Evolutionary conservation across 257 asterid genomes (phyloP).

Genomic region (Nicotiana tomentosiformis): DNA sequence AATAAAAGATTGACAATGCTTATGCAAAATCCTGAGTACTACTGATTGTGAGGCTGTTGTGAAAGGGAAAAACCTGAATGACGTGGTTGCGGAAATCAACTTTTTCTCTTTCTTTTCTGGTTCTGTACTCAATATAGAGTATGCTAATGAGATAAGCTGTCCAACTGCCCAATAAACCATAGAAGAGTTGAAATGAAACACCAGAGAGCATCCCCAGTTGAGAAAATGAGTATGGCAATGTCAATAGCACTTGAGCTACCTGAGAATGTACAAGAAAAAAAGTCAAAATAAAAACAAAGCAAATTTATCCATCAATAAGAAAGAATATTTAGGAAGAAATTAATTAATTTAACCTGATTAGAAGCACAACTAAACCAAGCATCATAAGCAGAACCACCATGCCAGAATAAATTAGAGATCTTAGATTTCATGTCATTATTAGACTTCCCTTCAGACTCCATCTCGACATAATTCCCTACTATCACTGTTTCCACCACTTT

Average conservation of each 20-base stretch:
- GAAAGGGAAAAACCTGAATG: constrained; percentile 51
- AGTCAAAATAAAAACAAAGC: neutral
- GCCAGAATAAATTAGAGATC: constrained; percentile 70
- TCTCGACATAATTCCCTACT: constrained; percentile 67
- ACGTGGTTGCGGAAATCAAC: constrained; percentile 85
- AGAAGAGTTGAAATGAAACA: constrained; percentile 63
- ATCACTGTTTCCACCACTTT: constrained; percentile 63
- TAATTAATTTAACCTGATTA: constrained; percentile 30
- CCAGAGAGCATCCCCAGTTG: constrained; percentile 92
- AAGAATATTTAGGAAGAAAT: neutral
- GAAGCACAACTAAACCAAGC: constrained; percentile 98
- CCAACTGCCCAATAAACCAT: constrained; percentile 85
- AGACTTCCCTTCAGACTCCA: constrained; percentile 60
- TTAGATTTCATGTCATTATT: constrained; percentile 35
- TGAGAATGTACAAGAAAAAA: constrained; percentile 1
- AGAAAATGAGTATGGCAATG: constrained; percentile 86
- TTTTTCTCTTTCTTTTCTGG: constrained; percentile 81
- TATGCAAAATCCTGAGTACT: neutral
- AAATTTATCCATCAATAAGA: neutral
- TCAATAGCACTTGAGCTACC: constrained; percentile 90
- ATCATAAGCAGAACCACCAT: constrained; percentile 90
- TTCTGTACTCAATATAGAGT: constrained; percentile 77
- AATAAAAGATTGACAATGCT: neutral
- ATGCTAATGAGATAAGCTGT: constrained; percentile 79
- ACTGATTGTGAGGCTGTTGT: neutral